Evolutionary conservation across 805 yeast species (phyloP), one percentile per base, ranked within the genome.

Genomic region (Cyberlindnera sargentensis): DNA sequence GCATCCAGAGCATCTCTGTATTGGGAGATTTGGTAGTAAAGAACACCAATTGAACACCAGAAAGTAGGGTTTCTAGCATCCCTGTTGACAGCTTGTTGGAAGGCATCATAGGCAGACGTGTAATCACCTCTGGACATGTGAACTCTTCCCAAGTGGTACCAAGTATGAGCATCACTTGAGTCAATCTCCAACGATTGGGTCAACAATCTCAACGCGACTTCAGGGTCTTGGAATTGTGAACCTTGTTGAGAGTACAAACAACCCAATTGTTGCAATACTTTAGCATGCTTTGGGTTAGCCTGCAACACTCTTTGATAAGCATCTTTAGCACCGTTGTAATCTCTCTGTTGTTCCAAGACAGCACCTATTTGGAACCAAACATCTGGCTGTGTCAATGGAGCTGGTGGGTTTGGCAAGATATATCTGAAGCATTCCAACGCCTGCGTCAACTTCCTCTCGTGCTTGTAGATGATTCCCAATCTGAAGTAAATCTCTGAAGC

Each of bases 341-440:
- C 96, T 57, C 88, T 81, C 67, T 86, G 91, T 60, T 85, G 95
- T 63, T 93, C 99, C 55, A 93, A 74, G 2, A 93, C 98, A 30
- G 89, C 84, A 34, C 99, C 99, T 50, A 93, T 85, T 67, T 93
- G 99, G 70, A 93, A 93, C 98, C 98, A 93, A 43, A 93, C 95
- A 62, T 93, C 99, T 40, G 95, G 88, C 62, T 88, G 96, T 38
- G 97, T 90, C 50, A 93, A 71, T 1, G 99, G 99, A 42, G 88
- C 83, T 1, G 99, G 99, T 0, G 99, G 98, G 64, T 82, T 84
- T 45, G 81, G 73, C 52, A 93, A 67, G 49, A 93, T 93, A 63
- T 91, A 93, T 60, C 88, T 84, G 73, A 93, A 93, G 63, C 98
- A 93, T 62, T 93, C 97, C 46, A 93, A 71, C 2, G 96, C 95